Conservation (phyloP, 208 protist species). For the Acanthamoeba healyi region DNA sequence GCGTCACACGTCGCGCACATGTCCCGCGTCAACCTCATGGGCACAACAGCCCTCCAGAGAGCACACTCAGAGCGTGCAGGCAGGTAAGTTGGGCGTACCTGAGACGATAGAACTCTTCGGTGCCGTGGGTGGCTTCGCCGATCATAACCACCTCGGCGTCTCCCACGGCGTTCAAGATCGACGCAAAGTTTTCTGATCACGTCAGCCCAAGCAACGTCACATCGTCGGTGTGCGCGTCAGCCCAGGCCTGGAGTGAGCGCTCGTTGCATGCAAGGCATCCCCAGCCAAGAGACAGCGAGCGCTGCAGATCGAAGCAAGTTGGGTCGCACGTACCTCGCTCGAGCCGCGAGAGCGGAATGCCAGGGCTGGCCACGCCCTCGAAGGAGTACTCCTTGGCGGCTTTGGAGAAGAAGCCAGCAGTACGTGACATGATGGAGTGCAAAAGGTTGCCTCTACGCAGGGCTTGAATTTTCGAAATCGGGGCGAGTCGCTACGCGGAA, state of each 20-base stretch:
- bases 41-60: too few species aligned
- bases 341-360: not conserved
- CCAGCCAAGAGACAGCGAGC: not conserved
- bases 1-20: not conserved
- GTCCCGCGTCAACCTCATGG: too few species aligned
- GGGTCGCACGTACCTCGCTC: not conserved
- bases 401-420: not conserved
- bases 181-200: conserved; percentile 46
- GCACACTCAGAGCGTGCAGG: not conserved
- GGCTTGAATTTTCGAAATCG: conserved; percentile 5
- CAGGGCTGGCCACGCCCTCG: not conserved
- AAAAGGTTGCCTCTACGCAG: not conserved
- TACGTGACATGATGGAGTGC: not conserved
- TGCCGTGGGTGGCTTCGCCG: conserved; percentile 78
- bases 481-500: too few species aligned
- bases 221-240: too few species aligned
- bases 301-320: not conserved
- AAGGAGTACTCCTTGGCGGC: conserved; percentile 6
- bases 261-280: not conserved
- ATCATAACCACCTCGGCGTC: conserved; percentile 76
- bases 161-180: conserved; percentile 50
- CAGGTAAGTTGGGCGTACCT: not conserved
- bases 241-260: not conserved
- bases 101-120: conserved; percentile 77
- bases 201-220: too few species aligned